phyloP scores from a whole-genome alignment of 306 rosid genomes.

The Canavalia ensiformis region DNA sequence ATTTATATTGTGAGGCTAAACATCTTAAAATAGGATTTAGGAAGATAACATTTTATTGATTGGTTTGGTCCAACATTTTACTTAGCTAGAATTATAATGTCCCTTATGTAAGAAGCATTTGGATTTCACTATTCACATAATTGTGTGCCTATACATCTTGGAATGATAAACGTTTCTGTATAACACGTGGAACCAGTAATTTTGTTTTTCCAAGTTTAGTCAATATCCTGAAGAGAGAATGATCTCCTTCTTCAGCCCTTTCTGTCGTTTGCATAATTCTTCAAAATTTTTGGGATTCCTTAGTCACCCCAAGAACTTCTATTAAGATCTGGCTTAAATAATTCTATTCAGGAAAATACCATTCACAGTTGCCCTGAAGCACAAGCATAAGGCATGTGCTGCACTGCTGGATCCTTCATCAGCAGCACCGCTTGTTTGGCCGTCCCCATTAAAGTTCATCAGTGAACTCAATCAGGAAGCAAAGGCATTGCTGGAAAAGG shows the following conservation, averaged over 20 bases:
- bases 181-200: background rate
- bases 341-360: conserved; percentile 80
- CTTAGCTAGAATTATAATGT: background rate
- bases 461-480: conserved; percentile 90
- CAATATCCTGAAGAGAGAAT: background rate
- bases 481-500: conserved; percentile 78
- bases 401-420: conserved; percentile 81
- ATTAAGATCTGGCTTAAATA: conserved; percentile 26
- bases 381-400: conserved; percentile 76
- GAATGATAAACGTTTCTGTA: background rate
- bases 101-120: background rate
- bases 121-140: background rate
- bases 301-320: background rate
- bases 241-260: conserved; percentile 12
- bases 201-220: background rate
- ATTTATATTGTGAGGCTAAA: background rate
- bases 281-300: conserved; percentile 10
- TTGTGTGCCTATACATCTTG: background rate
- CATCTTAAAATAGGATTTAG: background rate
- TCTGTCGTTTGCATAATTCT: conserved; percentile 19
- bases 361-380: conserved; percentile 72
- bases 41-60: background rate
- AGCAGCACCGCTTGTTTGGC: conserved; percentile 95
- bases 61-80: background rate
- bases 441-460: conserved; percentile 86